Evolutionary conservation across 2,329 filamentous ascomycete species (phyloP), one percentile per base, ranked within the genome.

Genomic region (Dothideomycetidae sp.): DNA sequence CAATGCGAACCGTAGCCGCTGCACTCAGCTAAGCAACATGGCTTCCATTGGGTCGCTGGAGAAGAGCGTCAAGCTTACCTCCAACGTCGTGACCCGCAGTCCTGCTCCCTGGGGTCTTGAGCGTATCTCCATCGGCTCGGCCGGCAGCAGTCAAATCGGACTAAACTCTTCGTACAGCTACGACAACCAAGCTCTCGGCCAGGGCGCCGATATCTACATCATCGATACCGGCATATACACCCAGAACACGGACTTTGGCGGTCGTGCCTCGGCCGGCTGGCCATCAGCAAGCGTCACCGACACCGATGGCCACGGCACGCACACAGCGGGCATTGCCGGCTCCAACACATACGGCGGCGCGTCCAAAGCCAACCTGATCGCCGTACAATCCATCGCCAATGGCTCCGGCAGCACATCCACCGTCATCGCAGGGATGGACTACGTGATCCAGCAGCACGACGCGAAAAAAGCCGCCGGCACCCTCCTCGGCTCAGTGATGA

Each of bases 391-490:
- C 5, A 57, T 69, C 15, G 60, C 60, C 33, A 55, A 54, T 21
- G 63, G 64, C 31, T 57, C 57, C 31, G 68, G 68, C 23, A 62
- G 56, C 16, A 59, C 56, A 36, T 54, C 57, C 13, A 59, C 60
- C 46, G 65, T 67, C 43, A 60, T 73, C 43, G 53, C 57, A 14
- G 70, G 66, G 13, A 67, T 71, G 50, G 53, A 64, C 43, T 63
- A 52, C 48, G 61, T 65, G 14, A 52, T 66, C 40, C 44, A 55
- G 34, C 53, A 57, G 31, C 66, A 69, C 51, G 54, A 63, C 28
- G 48, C 54, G 37, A 58, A 62, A 46, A 60, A 59, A 46, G 42
- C 42, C 1, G 40, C 55, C 31, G 44, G 51, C 11, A 53, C 52
- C 17, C 64, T 63, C 42, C 48, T 59, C 4, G 64, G 62, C 21